phyloP scores from a whole-genome alignment of 2,329 filamentous ascomycete species.

The Elsinoe necatrix region DNA sequence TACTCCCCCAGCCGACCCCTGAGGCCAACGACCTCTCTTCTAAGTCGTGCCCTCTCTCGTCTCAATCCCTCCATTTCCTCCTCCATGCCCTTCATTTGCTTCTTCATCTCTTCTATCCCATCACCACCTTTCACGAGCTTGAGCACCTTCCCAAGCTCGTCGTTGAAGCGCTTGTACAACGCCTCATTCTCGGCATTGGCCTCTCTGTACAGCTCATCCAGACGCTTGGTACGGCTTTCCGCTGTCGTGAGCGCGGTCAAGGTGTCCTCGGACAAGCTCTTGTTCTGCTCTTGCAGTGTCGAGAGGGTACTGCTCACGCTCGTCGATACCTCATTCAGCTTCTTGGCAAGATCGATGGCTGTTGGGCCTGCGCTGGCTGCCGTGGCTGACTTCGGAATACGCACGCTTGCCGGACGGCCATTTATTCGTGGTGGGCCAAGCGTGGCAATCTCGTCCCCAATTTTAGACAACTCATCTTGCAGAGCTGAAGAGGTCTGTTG shows the following conservation, averaged over 20 bases:
- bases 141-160: conserved; percentile 76
- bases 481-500: conserved; percentile 61
- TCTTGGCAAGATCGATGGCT: conserved; percentile 43
- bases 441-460: conserved; percentile 67
- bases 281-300: conserved; percentile 53
- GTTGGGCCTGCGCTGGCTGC: conserved; percentile 17
- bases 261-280: conserved; percentile 60
- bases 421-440: conserved; percentile 28
- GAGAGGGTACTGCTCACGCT: conserved; percentile 53
- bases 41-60: conserved; percentile 77
- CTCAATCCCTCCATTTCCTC: conserved; percentile 71
- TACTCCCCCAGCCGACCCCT: conserved; percentile 41
- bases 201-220: conserved; percentile 85
- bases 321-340: conserved; percentile 59
- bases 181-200: conserved; percentile 85
- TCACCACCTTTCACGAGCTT: conserved; percentile 66
- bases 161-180: conserved; percentile 84
- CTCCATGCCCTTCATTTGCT: conserved; percentile 60
- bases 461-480: conserved; percentile 67
- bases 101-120: conserved; percentile 69
- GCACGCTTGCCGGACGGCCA: conserved; percentile 38
- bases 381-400: conserved; percentile 24
- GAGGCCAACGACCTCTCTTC: conserved; percentile 68
- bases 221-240: conserved; percentile 68
- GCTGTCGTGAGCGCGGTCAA: conserved; percentile 62